A percentile compares a stretch with the other conserved stretches of the same genome.
Evolutionary conservation across 495 filamentous ascomycete genomes (phyloP).

Genomic region (Penicillium paradoxum): DNA sequence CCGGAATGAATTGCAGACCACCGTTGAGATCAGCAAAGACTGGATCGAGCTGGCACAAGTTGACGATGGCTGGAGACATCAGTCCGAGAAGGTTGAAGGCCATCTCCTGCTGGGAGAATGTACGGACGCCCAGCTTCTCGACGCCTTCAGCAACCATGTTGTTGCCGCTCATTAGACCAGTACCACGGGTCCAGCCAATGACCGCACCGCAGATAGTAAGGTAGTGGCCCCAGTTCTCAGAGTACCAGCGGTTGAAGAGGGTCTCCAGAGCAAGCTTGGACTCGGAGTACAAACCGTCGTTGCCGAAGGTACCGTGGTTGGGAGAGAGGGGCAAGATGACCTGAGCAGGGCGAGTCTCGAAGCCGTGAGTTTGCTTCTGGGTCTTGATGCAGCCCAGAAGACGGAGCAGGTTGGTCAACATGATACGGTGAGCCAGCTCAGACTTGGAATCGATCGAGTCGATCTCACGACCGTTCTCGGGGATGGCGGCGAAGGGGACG

Average conservation of each 20-base stretch:
- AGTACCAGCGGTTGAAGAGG: constrained; percentile 97
- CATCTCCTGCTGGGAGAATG: constrained; percentile 99
- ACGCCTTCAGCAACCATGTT: constrained; percentile 97
- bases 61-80: constrained; percentile 90
- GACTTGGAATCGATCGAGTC: constrained; percentile 97
- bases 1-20: constrained; percentile 93
- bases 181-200: constrained; percentile 98
- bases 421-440: constrained; percentile 96
- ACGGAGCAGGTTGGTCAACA: constrained; percentile 94
- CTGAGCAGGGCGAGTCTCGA: constrained; percentile 91
- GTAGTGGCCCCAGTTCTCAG: constrained; percentile 95
- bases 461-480: constrained; percentile 96
- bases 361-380: constrained; percentile 80
- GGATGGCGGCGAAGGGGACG: constrained; percentile 94
- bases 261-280: constrained; percentile 97
- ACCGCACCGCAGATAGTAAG: constrained; percentile 98
- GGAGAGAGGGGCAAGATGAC: constrained; percentile 94
- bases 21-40: constrained; percentile 97
- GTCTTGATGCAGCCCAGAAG: constrained; percentile 86
- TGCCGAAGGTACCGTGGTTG: constrained; percentile 98
- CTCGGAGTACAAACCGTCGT: constrained; percentile 96
- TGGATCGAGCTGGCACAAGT: constrained; percentile 92
- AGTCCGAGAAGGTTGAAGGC: constrained; percentile 97
- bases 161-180: constrained; percentile 96
- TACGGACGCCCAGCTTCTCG: constrained; percentile 92